phyloP scores from a whole-genome alignment of 371 early-diverging fungal genomes.

The Mucor indicus region DNA sequence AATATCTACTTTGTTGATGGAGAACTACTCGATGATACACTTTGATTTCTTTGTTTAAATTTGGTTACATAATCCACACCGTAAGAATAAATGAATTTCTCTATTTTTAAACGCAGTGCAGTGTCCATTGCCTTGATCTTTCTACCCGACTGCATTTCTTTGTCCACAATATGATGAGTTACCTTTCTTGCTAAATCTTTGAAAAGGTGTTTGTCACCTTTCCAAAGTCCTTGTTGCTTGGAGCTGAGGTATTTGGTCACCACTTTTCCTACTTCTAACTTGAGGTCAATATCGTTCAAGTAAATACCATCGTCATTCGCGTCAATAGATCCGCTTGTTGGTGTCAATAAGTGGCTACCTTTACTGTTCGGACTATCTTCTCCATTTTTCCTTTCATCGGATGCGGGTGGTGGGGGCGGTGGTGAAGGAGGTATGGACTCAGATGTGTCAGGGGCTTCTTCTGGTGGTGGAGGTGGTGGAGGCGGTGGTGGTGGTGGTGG shows the following conservation, averaged over 20 bases:
- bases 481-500: conserved; percentile 4
- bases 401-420: no score
- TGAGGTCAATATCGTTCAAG: conserved; percentile 36
- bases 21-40: no score
- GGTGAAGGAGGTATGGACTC: no score
- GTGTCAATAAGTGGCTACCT: conserved; percentile 1
- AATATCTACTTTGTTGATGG: no score
- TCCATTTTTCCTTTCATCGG: not conserved
- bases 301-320: conserved; percentile 2
- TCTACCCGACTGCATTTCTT: conserved; percentile 34
- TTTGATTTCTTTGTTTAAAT: no score
- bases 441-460: no score
- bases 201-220: conserved; percentile 45
- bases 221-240: conserved; percentile 35
- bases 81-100: conserved; percentile 44
- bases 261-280: conserved; percentile 40
- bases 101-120: conserved; percentile 34
- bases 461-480: not conserved
- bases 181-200: conserved; percentile 52
- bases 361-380: conserved; percentile 4
- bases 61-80: conserved; percentile 26
- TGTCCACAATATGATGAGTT: conserved; percentile 49
- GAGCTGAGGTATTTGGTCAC: conserved; percentile 39
- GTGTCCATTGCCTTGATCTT: conserved; percentile 33
- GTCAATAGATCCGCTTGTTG: conserved; percentile 12